Evolutionary conservation across 176 grass and related monocot genomes (phyloP), one percentile per base, ranked within the genome.

Genomic region (Olyra latifolia): DNA sequence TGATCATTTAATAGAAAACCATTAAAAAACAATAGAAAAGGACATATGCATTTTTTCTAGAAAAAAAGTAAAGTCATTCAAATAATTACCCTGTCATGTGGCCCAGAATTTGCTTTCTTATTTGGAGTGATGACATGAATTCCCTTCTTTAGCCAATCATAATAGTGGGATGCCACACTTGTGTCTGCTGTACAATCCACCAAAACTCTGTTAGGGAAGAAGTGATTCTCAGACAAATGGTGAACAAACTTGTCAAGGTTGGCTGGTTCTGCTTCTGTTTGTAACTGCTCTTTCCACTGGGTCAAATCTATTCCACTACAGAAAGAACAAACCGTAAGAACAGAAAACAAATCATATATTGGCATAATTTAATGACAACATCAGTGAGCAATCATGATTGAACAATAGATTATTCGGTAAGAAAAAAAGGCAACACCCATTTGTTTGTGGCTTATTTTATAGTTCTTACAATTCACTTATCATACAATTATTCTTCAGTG

Each of bases 101-200:
- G 93, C 25, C 90, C 93, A 41, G 93, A 97, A 77, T 97, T 97
- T 50, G 90, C 93, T 83, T 91, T 97, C 83, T 97, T 97, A 70
- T 97, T 97, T 41, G 93, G 93, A 38, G 93, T 97, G 20, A 97
- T 86, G 53, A 97, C 93, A 72, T 97, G 87, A 55, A 97, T 97
- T 27, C 93, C 93, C 65, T 93, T 89, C 44, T 67, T 81, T 66
- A 97, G 47, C 90, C 93, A 97, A 76, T 93, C 90, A 39, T 91
- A 90, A 44, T 97, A 97, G n/a, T 82, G 72, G 52, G 89, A 93
- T 84, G 93, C 93, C 62, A 97, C 83, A 75, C 32, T 88, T 45
- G 93, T 88, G 53, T 97, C 87, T 77, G 93, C 93, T 70, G 93
- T 97, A 40, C 93, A 97, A 79, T 97, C 93, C 44, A 97, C 93